These are phyloP conservation scores for Collybiopsis confluens DNA, from an alignment of 768 basidiomycete species.

Conservation along the genomic window DNA sequence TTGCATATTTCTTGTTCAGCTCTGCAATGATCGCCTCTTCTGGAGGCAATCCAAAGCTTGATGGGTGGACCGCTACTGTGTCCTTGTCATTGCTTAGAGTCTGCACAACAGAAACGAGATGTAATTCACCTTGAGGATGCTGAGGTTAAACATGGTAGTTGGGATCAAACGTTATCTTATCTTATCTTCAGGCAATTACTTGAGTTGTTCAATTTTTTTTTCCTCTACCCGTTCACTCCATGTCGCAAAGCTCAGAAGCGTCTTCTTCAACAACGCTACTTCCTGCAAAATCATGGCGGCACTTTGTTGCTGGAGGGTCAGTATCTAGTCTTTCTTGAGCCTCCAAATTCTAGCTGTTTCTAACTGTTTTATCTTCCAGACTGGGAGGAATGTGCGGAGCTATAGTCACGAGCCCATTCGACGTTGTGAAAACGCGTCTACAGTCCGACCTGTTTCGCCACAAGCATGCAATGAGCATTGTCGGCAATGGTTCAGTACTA, in stretches of 20 bases:
- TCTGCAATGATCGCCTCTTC: slow-evolving; percentile 80
- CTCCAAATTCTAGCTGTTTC: not conserved
- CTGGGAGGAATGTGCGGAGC: slow-evolving; percentile 98
- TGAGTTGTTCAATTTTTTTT: not conserved
- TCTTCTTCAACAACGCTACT: slow-evolving; percentile 33
- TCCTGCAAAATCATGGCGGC: slow-evolving; percentile 78
- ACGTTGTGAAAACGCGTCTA: slow-evolving; percentile 95
- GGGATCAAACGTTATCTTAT: slow-evolving; percentile 10
- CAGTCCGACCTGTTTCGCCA: slow-evolving; percentile 81
- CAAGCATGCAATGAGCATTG: slow-evolving; percentile 33
- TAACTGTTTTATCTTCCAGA: slow-evolving; percentile 33
- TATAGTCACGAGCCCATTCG: slow-evolving; percentile 94
- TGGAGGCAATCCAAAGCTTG: slow-evolving; percentile 74
- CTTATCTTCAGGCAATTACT: slow-evolving; percentile 12
- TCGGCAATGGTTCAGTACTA: slow-evolving; percentile 34
- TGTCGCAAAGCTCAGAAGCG: slow-evolving; percentile 1
- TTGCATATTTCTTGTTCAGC: slow-evolving; percentile 94
- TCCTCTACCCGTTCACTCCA: not conserved
- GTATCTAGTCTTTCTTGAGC: not conserved
- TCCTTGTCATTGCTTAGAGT: slow-evolving; percentile 47
- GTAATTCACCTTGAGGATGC: slow-evolving; percentile 35
- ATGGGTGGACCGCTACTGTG: slow-evolving; percentile 83
- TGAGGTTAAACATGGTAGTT: slow-evolving; percentile 40
- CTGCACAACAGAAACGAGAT: not conserved
- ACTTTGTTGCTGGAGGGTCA: slow-evolving; percentile 85